Evolutionary conservation across 1,284 basidiomycete species (phyloP).

Genomic region (Tylopilus orsonianus): DNA sequence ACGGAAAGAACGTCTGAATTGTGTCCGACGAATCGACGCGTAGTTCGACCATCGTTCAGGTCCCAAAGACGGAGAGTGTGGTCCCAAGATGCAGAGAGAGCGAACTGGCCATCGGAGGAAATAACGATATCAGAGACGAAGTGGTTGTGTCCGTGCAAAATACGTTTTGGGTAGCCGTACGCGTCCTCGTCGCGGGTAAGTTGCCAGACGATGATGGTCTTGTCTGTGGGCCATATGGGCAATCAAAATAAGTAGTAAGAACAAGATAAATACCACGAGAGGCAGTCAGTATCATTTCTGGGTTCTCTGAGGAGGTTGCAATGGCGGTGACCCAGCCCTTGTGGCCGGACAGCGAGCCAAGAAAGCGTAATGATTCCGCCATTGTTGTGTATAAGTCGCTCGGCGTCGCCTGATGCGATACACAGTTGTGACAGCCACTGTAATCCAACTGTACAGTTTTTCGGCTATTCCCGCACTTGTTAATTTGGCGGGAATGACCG

Average conservation of each 20-base stretch:
- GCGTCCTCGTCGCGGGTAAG: constrained; percentile 93
- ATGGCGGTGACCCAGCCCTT: constrained; percentile 97
- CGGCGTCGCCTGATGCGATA: constrained; percentile 33
- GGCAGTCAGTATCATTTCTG: constrained; percentile 95
- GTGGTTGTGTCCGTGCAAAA: constrained; percentile 99
- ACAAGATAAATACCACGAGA: constrained; percentile 76
- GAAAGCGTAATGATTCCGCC: constrained; percentile 88
- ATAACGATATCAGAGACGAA: constrained; percentile 99
- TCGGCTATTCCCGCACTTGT: constrained; percentile 35
- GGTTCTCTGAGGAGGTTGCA: constrained; percentile 95
- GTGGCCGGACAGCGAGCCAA: constrained; percentile 93
- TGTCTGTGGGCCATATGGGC: constrained; percentile 79
- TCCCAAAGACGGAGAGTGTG: constrained; percentile 99
- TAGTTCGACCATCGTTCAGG: constrained; percentile 92
- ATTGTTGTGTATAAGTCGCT: constrained; percentile 49
- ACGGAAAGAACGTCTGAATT: constrained; percentile 97
- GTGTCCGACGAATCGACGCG: constrained; percentile 97
- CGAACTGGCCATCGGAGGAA: constrained; percentile 99
- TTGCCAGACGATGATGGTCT: constrained; percentile 99
- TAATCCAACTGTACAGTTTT: constrained; percentile 48
- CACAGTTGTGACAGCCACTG: constrained; percentile 57
- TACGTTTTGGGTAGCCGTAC: constrained; percentile 95
- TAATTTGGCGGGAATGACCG: too few relatives aligned
- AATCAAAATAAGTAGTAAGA: constrained; percentile 26
- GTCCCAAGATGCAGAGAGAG: constrained; percentile 99